Evolutionary conservation across 1,284 basidiomycete genomes (phyloP).

Genomic region (Tilletia indica): DNA sequence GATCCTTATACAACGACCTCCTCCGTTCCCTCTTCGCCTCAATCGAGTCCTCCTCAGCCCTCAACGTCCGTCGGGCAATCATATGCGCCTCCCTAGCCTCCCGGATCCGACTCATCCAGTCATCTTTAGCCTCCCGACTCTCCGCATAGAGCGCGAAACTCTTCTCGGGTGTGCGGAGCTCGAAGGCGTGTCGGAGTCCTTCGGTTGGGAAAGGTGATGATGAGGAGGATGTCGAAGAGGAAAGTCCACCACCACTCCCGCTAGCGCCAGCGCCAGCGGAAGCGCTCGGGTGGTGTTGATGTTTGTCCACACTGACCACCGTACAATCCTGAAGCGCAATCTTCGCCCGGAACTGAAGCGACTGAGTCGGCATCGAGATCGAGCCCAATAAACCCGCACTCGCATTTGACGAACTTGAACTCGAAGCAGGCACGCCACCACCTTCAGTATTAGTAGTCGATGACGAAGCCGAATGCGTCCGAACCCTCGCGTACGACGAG

Average conservation of each 20-base stretch:
- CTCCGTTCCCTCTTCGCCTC: slow-evolving; percentile 42
- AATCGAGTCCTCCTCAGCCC: slow-evolving; percentile 43
- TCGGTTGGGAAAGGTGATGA: slow-evolving; percentile 4
- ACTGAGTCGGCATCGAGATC: slow-evolving; percentile 27
- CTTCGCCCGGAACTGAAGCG: slow-evolving; percentile 49
- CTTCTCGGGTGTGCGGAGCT: slow-evolving; percentile 54
- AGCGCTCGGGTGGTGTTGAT: not conserved
- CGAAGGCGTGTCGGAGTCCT: slow-evolving; percentile 42
- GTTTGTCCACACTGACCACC: slow-evolving; percentile 43
- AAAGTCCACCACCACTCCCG: not conserved
- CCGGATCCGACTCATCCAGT: slow-evolving; percentile 49
- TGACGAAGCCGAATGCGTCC: not conserved
- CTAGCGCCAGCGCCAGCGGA: too few relatives aligned
- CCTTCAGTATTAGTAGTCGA: too few relatives aligned
- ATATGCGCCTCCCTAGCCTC: slow-evolving; percentile 49
- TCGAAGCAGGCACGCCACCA: not conserved
- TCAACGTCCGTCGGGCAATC: slow-evolving; percentile 43
- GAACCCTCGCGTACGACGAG: not conserved
- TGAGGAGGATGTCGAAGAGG: not conserved
- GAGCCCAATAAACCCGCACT: too few relatives aligned
- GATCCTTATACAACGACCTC: slow-evolving; percentile 14
- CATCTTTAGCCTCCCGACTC: slow-evolving; percentile 33
- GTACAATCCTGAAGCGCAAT: slow-evolving; percentile 50
- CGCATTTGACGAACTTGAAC: not conserved
- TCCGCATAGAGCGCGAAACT: slow-evolving; percentile 53